A percentile compares a stretch with the other conserved stretches of the same genome.
phyloP scores from a whole-genome alignment of 1,284 basidiomycete genomes.

The Phellopilus nigrolimitatus region DNA sequence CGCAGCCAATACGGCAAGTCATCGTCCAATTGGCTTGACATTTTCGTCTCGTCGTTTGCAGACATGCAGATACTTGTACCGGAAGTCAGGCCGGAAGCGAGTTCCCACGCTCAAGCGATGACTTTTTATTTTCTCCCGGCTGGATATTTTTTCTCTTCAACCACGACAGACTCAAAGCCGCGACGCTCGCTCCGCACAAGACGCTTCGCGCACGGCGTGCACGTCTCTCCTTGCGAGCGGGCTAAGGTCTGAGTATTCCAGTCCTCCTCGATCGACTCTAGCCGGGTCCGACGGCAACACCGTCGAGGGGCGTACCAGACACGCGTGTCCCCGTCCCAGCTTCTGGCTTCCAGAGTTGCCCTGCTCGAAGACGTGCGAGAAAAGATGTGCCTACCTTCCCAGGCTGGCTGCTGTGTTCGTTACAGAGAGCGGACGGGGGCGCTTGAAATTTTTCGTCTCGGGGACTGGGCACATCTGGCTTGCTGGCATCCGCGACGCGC shows the following conservation, averaged over 20 bases:
- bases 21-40: too few species aligned
- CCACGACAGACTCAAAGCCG: slow-evolving; percentile 45
- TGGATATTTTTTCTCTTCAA: slow-evolving; percentile 3
- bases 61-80: too few species aligned
- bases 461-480: slow-evolving; percentile 2
- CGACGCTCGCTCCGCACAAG: slow-evolving; percentile 47
- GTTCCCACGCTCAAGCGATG: too few species aligned
- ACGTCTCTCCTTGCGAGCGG: slow-evolving; percentile 44
- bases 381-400: neutral
- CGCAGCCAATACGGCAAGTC: too few species aligned
- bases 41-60: too few species aligned
- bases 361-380: neutral
- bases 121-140: too few species aligned
- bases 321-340: slow-evolving; percentile 24
- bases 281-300: slow-evolving; percentile 42
- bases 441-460: slow-evolving; percentile 9
- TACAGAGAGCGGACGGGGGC: neutral
- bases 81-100: too few species aligned
- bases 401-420: too few species aligned
- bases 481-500: neutral
- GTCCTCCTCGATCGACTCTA: slow-evolving; percentile 48
- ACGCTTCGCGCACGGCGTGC: slow-evolving; percentile 17
- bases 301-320: slow-evolving; percentile 48
- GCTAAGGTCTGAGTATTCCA: slow-evolving; percentile 58
- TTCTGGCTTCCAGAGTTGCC: too few species aligned